Evolutionary conservation across 345 rosid genomes (phyloP), one percentile per base, ranked within the genome.

Genomic region (Citrus cavaleriei): DNA sequence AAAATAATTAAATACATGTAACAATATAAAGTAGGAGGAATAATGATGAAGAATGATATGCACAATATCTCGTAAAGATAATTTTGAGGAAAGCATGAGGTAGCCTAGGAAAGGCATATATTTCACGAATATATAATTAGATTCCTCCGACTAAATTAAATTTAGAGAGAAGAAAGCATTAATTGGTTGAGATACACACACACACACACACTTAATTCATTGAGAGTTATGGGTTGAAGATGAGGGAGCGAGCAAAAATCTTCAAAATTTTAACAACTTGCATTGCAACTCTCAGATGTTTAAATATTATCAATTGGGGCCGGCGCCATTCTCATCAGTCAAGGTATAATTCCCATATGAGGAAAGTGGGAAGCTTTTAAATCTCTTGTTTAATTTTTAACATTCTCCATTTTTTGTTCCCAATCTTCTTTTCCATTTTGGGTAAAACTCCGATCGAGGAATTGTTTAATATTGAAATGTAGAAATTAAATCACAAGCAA

Each of bases 271-370:
- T 55, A 64, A 38, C 79, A 76, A 72, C 60, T 76, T 84, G 83
- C 51, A n/a, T 37, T 32, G 19, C 75, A 13, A 68, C 61, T 70
- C 72, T 70, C 66, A 0, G 18, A 24, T 38, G 68, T 27, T 72
- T 32, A 65, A 34, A 63, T 63, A 66, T 8, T 27, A 60, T 35
- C 62, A 55, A 32, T 57, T 42, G 57, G 42, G 55, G 32, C 68
- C 60, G 24, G 75, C 32, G 0, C 58, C 58, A 49, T 79, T 78
- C 84, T 28, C 80, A 60, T 28, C 78, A 51, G 35, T 62, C 79
- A 80, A 75, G 77, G 83, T n/a, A n/a, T 74, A 49, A 78, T 81
- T 76, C 78, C 79, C 77, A 35, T 25, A 40, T 46, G 78, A 61
- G 58, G 49, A 78, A 77, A 46, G 67, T 4, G 25, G 67, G 55